These are phyloP conservation scores for Pseudotsuga menziesii DNA, from an alignment of 75 land plant genomes.

Conservation along the genomic window DNA sequence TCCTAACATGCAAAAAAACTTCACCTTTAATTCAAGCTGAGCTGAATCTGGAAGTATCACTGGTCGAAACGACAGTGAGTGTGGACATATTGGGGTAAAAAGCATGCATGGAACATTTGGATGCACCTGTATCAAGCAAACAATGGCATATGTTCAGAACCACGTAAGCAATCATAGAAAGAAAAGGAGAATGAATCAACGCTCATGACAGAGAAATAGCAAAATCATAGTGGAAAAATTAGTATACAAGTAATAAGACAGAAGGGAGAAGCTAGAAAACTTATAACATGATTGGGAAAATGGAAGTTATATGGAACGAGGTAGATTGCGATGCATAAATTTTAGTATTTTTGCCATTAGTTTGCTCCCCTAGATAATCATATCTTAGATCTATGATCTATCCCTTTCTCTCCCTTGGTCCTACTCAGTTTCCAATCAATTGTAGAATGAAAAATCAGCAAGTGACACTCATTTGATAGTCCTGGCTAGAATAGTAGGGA, in stretches of 20 bases:
- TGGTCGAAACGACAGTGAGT: conserved; percentile 96
- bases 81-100: conserved; percentile 98
- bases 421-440: not conserved
- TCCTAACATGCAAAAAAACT: not conserved
- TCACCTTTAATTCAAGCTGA: conserved; percentile 65
- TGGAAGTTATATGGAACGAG: too few relatives aligned
- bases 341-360: not conserved
- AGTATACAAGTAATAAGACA: too few relatives aligned
- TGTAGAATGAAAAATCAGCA: not conserved
- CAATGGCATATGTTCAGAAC: not conserved
- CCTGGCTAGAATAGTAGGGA: too few relatives aligned
- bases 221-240: too few relatives aligned
- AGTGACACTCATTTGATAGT: too few relatives aligned
- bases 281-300: too few relatives aligned
- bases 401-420: not conserved
- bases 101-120: conserved; percentile 99
- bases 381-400: too few relatives aligned
- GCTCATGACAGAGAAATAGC: too few relatives aligned
- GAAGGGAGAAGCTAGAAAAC: too few relatives aligned
- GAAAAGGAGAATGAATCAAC: not conserved
- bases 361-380: not conserved
- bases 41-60: conserved; percentile 99
- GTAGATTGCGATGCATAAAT: not conserved
- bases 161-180: not conserved
- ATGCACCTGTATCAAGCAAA: conserved; percentile 55